These are phyloP conservation scores for Forsythia suspensa DNA, from an alignment of 257 asterid genomes.

Conservation along the genomic window DNA sequence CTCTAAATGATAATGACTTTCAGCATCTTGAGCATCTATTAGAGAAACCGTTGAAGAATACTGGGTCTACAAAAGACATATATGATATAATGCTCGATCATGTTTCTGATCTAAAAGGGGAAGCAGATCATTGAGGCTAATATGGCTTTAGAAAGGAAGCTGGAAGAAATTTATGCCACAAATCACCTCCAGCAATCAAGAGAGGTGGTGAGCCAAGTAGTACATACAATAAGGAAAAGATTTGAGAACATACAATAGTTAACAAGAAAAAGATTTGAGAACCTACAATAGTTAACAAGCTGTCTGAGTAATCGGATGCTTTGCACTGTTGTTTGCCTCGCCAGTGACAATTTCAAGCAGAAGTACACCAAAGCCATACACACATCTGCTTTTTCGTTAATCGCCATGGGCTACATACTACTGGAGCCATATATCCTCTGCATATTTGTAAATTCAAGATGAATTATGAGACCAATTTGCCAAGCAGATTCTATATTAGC, in stretches of 20 bases:
- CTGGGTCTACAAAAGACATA: too few relatives aligned
- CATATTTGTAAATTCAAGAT: slow-evolving; percentile 16
- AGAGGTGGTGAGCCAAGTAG: neutral
- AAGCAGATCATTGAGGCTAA: too few relatives aligned
- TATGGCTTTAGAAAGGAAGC: too few relatives aligned
- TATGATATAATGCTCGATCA: too few relatives aligned
- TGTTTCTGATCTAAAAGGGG: too few relatives aligned
- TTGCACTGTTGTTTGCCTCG: slow-evolving; percentile 57
- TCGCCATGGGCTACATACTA: slow-evolving; percentile 64
- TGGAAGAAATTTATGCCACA: too few relatives aligned
- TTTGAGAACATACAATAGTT: too few relatives aligned
- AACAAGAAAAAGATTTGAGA: neutral
- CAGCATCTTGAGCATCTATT: too few relatives aligned
- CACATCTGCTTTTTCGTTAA: slow-evolving; percentile 70
- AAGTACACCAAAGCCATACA: slow-evolving; percentile 73
- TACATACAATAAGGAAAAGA: neutral
- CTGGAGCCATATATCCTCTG: slow-evolving; percentile 85
- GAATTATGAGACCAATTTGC: neutral
- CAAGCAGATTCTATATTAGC: neutral
- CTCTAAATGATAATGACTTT: too few relatives aligned
- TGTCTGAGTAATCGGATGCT: slow-evolving; percentile 56
- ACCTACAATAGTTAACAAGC: slow-evolving; percentile 58
- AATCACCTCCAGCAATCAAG: too few relatives aligned
- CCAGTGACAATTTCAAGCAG: slow-evolving; percentile 67
- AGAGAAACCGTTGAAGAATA: too few relatives aligned